phyloP scores from a whole-genome alignment of 805 yeast genomes.

The Starmerella potacharoeniae region DNA sequence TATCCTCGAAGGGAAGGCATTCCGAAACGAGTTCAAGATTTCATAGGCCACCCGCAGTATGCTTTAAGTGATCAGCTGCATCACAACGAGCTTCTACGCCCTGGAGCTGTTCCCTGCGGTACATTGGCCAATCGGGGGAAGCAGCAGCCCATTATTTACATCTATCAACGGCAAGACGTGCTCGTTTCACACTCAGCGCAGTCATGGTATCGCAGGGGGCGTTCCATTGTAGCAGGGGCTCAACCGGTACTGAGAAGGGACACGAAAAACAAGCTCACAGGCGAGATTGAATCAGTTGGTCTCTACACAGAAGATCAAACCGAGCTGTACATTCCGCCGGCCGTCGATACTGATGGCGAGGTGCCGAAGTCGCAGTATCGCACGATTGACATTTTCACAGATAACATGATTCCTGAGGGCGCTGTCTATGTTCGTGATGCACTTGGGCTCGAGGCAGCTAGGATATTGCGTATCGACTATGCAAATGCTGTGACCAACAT shows the following conservation, averaged over 20 bases:
- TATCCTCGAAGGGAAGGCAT: conserved; percentile 68
- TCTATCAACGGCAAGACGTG: conserved; percentile 59
- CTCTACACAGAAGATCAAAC: conserved; percentile 75
- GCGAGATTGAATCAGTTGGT: conserved; percentile 22
- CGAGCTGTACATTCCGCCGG: conserved; percentile 53
- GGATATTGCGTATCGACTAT: conserved; percentile 55
- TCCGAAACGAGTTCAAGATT: conserved; percentile 74
- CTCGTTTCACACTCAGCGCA: conserved; percentile 55
- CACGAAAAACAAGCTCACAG: conserved; percentile 19
- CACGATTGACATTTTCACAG: conserved; percentile 67
- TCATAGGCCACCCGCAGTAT: conserved; percentile 76
- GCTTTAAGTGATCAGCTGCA: conserved; percentile 66
- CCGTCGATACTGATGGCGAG: conserved; percentile 45
- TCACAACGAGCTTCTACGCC: conserved; percentile 59
- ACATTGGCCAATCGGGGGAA: conserved; percentile 42
- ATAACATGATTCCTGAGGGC: conserved; percentile 74
- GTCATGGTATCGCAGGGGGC: conserved; percentile 78
- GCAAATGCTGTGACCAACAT: conserved; percentile 85
- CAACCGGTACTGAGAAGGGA: conserved; percentile 43
- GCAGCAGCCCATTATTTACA: conserved; percentile 26
- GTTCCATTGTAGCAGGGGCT: conserved; percentile 59
- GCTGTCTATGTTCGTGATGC: conserved; percentile 47
- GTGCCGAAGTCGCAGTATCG: conserved; percentile 71
- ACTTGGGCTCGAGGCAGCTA: conserved; percentile 59
- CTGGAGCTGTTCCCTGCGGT: conserved; percentile 58